Conservation (phyloP, 2,329 filamentous ascomycete species). For the Epichloe gansuensis region DNA sequence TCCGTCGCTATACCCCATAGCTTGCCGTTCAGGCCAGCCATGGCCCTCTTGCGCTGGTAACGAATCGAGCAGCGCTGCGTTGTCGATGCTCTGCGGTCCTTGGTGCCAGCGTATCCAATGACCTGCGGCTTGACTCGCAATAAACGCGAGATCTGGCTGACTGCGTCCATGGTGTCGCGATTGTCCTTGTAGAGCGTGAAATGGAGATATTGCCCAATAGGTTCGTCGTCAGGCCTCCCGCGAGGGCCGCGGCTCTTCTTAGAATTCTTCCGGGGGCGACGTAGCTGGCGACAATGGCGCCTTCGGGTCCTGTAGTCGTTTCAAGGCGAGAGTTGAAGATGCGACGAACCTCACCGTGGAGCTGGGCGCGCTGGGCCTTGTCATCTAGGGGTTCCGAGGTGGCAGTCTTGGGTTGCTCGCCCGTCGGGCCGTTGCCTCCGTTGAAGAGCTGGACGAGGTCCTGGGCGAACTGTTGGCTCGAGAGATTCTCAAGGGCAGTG, state of each 20-base stretch:
- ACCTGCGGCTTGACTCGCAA: slow-evolving; percentile 63
- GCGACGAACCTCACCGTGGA: slow-evolving; percentile 56
- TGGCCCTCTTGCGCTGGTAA: slow-evolving; percentile 38
- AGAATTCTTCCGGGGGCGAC: slow-evolving; percentile 32
- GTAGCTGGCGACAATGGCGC: slow-evolving; percentile 55
- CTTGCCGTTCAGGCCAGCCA: slow-evolving; percentile 54
- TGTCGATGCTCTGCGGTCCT: slow-evolving; percentile 79
- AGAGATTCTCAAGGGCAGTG: slow-evolving; percentile 25
- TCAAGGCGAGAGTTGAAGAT: slow-evolving; percentile 72
- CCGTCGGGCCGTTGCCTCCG: slow-evolving; percentile 18
- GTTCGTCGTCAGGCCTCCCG: slow-evolving; percentile 18
- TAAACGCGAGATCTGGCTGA: slow-evolving; percentile 63
- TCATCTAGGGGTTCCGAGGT: slow-evolving; percentile 32
- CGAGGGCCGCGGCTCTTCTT: slow-evolving; percentile 17
- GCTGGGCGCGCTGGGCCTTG: slow-evolving; percentile 30
- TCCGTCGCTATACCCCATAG: slow-evolving; percentile 52
- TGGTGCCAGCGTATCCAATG: slow-evolving; percentile 72
- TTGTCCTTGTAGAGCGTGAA: slow-evolving; percentile 96
- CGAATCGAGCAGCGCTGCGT: slow-evolving; percentile 65
- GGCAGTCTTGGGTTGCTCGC: slow-evolving; percentile 20
- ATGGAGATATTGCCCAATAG: slow-evolving; percentile 65
- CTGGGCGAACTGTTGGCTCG: slow-evolving; percentile 27
- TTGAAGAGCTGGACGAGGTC: slow-evolving; percentile 31
- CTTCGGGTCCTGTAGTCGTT: slow-evolving; percentile 48
- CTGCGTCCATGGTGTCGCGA: slow-evolving; percentile 87